Percentiles rank a stretch among this genome's conserved stretches.
These are phyloP conservation scores for Incumbomyces lentus DNA, from an alignment of 2,329 filamentous ascomycete genomes.

Conservation along the genomic window DNA sequence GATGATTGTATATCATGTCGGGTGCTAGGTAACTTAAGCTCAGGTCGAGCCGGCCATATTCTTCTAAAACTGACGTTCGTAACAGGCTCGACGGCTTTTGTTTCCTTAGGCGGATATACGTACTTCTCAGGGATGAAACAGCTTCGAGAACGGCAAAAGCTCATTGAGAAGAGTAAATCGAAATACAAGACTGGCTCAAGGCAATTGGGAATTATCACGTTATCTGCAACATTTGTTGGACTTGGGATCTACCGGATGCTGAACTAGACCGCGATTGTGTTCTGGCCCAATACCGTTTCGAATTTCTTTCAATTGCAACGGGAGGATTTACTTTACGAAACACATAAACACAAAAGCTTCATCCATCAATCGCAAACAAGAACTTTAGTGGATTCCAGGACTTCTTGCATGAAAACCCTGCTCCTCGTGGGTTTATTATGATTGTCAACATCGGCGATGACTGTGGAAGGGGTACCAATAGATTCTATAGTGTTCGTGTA, in stretches of 20 bases:
- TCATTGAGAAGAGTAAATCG: slow-evolving; percentile 58
- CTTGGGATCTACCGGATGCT: slow-evolving; percentile 61
- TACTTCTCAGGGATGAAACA: slow-evolving; percentile 66
- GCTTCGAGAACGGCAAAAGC: slow-evolving; percentile 51
- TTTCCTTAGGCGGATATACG: slow-evolving; percentile 66
- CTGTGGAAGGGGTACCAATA: neutral
- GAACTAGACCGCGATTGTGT: slow-evolving; percentile 29
- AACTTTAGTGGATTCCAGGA: neutral
- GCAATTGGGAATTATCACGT: slow-evolving; percentile 54
- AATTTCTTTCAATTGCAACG: too few relatives aligned
- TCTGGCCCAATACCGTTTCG: too few relatives aligned
- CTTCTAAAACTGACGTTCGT: neutral
- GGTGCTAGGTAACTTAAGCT: slow-evolving; percentile 51
- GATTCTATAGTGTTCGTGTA: neutral
- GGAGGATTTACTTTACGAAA: too few relatives aligned
- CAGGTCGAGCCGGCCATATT: neutral
- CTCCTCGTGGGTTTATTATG: too few relatives aligned
- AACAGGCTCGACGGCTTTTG: slow-evolving; percentile 62
- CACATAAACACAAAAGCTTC: too few relatives aligned
- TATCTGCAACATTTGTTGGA: slow-evolving; percentile 58
- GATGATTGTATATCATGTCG: slow-evolving; percentile 63
- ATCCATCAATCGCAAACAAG: neutral
- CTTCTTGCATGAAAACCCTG: too few relatives aligned
- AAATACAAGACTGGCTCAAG: slow-evolving; percentile 64
- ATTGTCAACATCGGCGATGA: too few relatives aligned